A percentile compares a stretch with the other conserved stretches of the same genome.
phyloP scores from a whole-genome alignment of 148 eudicot species.

The Arctostaphylos glauca region DNA sequence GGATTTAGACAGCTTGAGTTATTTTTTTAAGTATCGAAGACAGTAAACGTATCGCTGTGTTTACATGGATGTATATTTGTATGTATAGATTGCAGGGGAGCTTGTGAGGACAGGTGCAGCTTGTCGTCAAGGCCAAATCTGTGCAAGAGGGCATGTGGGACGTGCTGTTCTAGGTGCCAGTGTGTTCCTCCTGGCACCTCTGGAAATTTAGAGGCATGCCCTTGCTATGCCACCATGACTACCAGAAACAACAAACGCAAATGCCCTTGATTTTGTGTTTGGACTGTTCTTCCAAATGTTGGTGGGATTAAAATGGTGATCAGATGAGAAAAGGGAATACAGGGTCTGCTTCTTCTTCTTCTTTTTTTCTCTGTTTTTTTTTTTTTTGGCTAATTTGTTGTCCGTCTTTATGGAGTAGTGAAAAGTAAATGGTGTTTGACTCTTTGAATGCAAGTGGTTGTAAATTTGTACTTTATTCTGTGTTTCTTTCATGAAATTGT shows the following conservation, averaged over 20 bases:
- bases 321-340: background rate
- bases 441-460: background rate
- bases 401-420: background rate
- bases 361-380: background rate
- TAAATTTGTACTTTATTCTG: background rate
- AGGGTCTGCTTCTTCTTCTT: background rate
- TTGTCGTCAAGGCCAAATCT: slow-evolving; percentile 43
- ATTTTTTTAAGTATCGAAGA: too few species aligned
- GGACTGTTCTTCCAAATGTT: background rate
- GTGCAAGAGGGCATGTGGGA: slow-evolving; percentile 60
- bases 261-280: slow-evolving; percentile 38
- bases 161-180: slow-evolving; percentile 53
- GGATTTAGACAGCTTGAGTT: too few species aligned
- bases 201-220: slow-evolving; percentile 44
- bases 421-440: background rate
- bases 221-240: slow-evolving; percentile 51
- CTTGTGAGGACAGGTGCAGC: slow-evolving; percentile 46
- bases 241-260: slow-evolving; percentile 44
- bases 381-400: background rate
- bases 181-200: slow-evolving; percentile 67
- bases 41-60: too few species aligned
- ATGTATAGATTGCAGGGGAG: slow-evolving; percentile 48
- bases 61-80: background rate
- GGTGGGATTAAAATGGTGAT: background rate
- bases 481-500: background rate